Conservation (phyloP, 805 yeast genomes). For the Pichia californica region DNA sequence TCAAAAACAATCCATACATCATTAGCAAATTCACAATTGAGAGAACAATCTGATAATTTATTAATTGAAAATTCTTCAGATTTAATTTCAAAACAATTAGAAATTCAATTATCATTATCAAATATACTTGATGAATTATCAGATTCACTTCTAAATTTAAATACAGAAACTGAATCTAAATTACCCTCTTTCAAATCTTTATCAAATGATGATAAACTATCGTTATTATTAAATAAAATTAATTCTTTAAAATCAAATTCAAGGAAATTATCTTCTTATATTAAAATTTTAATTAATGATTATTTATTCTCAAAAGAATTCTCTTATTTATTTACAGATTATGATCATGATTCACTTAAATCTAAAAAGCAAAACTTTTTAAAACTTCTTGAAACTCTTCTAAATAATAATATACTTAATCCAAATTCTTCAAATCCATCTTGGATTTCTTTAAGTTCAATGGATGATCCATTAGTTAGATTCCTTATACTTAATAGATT, state of each 20-base stretch:
- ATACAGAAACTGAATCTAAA: too few relatives aligned
- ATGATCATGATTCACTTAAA: constrained; percentile 15
- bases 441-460: constrained; percentile 22
- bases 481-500: constrained; percentile 26
- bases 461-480: constrained; percentile 30
- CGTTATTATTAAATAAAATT: constrained; percentile 7
- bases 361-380: constrained; percentile 20
- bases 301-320: constrained; percentile 25
- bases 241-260: constrained; percentile 17
- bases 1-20: background rate
- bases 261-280: constrained; percentile 18
- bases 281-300: constrained; percentile 23
- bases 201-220: background rate
- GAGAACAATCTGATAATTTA: background rate
- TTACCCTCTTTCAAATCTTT: background rate
- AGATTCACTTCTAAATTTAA: background rate
- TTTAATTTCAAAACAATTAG: background rate
- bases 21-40: background rate
- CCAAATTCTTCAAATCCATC: constrained; percentile 2
- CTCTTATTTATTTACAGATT: constrained; percentile 14
- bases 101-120: background rate
- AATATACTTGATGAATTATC: background rate
- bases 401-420: constrained; percentile 22
- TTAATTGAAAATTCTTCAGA: background rate
- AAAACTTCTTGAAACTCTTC: constrained; percentile 25